phyloP scores from a whole-genome alignment of 1,139 yeast species.

The Magnusiomyces starmeri region DNA sequence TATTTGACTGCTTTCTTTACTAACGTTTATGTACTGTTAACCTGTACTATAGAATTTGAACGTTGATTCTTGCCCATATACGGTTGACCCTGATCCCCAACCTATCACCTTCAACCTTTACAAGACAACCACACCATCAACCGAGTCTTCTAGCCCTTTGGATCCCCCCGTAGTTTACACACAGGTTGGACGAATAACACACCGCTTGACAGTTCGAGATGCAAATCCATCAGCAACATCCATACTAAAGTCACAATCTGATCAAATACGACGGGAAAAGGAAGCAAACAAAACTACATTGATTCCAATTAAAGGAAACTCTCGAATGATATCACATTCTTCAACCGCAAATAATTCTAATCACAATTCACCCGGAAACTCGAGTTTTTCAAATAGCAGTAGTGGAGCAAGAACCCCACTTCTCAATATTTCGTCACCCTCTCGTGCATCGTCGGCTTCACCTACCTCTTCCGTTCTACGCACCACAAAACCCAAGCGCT shows the following conservation, averaged over 20 bases:
- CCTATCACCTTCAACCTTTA: slow-evolving; percentile 7
- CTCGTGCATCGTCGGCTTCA: slow-evolving; percentile 1
- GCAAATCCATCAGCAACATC: slow-evolving; percentile 14
- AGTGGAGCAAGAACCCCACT: neutral
- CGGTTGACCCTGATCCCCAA: slow-evolving; percentile 6
- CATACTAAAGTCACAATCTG: slow-evolving; percentile 21
- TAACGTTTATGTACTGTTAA: too few relatives aligned
- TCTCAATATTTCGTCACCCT: neutral
- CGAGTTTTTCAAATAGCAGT: neutral
- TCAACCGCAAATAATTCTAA: neutral
- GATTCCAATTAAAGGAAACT: slow-evolving; percentile 18
- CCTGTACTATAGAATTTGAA: neutral
- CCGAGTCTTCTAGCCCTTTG: slow-evolving; percentile 16
- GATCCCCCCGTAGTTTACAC: slow-evolving; percentile 11
- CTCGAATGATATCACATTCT: neutral
- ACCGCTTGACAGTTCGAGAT: slow-evolving; percentile 20
- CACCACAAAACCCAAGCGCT: slow-evolving; percentile 14
- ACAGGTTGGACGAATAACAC: slow-evolving; percentile 23
- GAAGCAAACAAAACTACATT: slow-evolving; percentile 24
- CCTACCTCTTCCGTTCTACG: slow-evolving; percentile 1
- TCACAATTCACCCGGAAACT: neutral
- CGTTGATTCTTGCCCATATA: slow-evolving; percentile 10
- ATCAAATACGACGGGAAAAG: slow-evolving; percentile 19
- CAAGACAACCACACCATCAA: slow-evolving; percentile 14
- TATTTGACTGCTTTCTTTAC: too few relatives aligned